These are phyloP conservation scores for Ceratobasidium sp. DNA, from an alignment of 1,284 basidiomycete genomes.

Conservation along the genomic window DNA sequence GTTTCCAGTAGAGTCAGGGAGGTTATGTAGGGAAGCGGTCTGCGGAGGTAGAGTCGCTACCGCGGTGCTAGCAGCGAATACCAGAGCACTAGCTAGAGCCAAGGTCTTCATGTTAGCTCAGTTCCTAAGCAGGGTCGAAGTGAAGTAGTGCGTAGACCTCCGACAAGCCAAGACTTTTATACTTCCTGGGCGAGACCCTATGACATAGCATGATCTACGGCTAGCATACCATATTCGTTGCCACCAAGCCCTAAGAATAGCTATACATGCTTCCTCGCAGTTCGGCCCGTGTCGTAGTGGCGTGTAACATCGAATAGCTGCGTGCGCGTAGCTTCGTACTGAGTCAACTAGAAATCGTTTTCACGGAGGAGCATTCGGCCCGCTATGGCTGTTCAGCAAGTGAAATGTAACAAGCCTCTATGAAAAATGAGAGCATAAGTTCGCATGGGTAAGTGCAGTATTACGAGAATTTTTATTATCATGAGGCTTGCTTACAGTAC, in stretches of 20 bases:
- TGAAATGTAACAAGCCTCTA: background rate
- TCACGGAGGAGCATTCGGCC: background rate
- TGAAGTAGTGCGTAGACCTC: background rate
- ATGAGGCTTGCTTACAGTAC: too few species aligned
- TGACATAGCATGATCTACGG: background rate
- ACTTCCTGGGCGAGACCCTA: background rate
- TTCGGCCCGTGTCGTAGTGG: too few species aligned
- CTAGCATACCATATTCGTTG: too few species aligned
- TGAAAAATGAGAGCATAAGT: background rate
- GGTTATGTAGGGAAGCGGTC: background rate
- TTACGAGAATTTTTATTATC: too few species aligned
- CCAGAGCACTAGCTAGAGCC: constrained; percentile 4
- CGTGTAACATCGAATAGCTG: too few species aligned
- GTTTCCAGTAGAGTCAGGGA: background rate
- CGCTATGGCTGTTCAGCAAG: background rate
- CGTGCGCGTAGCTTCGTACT: too few species aligned
- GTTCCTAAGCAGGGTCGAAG: background rate
- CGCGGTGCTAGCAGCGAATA: background rate
- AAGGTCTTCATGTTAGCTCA: background rate
- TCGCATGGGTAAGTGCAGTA: background rate
- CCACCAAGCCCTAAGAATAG: too few species aligned
- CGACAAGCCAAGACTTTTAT: background rate
- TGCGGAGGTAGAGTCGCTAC: background rate
- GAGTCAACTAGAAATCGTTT: too few species aligned
- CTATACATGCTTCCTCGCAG: too few species aligned